Evolutionary conservation across 257 asterid species (phyloP).

Genomic region (Cruciata laevipes): DNA sequence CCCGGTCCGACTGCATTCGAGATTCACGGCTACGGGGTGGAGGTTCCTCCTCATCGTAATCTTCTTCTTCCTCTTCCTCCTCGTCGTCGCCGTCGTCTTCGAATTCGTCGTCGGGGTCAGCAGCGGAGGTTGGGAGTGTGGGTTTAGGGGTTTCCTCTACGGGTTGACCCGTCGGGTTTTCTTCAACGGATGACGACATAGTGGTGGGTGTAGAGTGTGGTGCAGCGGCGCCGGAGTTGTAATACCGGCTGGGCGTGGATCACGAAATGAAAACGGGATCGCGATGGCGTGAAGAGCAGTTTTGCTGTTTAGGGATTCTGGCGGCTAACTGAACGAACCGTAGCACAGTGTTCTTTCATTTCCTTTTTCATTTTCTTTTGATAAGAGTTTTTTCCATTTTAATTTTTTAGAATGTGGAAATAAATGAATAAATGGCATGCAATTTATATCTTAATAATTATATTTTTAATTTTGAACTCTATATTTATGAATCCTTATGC

Average conservation of each 20-base stretch:
- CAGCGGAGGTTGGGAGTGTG: conserved; percentile 10
- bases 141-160: conserved; percentile 13
- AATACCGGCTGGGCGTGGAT: neutral
- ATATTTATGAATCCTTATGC: too few relatives aligned
- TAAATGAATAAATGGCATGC: too few relatives aligned
- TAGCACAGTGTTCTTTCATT: neutral
- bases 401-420: too few relatives aligned
- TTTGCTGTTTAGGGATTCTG: neutral
- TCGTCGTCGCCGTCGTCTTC: conserved; percentile 22
- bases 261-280: neutral
- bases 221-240: conserved; percentile 1
- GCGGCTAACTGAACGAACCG: neutral
- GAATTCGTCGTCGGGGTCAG: conserved; percentile 30
- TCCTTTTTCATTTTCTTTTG: neutral
- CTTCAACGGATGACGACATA: conserved; percentile 11
- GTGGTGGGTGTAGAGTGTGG: neutral
- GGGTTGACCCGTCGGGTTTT: conserved; percentile 6
- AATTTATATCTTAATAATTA: too few relatives aligned
- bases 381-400: too few relatives aligned
- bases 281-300: neutral
- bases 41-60: conserved; percentile 30
- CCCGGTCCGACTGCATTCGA: conserved; percentile 38
- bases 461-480: too few relatives aligned
- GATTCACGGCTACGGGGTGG: conserved; percentile 34
- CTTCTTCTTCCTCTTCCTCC: conserved; percentile 32